Conservation (phyloP, 345 rosid species). For the Brassica incana region DNA sequence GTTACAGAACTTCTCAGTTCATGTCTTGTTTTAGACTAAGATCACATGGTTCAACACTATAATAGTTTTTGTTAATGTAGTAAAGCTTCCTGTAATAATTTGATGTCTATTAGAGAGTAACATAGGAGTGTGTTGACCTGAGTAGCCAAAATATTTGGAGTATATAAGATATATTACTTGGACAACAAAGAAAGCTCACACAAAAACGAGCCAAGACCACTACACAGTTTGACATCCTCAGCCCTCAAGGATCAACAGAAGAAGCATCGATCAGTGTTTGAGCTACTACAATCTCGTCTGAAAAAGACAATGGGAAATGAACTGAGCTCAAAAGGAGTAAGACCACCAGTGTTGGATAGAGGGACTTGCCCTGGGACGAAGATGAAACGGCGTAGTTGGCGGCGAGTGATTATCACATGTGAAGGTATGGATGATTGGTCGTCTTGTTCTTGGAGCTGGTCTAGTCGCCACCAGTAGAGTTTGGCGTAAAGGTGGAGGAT, state of each 20-base stretch:
- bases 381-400: slow-evolving; percentile 55
- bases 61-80: background rate
- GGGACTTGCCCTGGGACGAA: slow-evolving; percentile 62
- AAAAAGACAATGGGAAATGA: slow-evolving; percentile 63
- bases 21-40: background rate
- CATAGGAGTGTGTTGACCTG: background rate
- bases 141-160: background rate
- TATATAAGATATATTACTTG: slow-evolving; percentile 7
- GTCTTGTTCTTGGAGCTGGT: slow-evolving; percentile 42
- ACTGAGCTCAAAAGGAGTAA: slow-evolving; percentile 53
- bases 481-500: slow-evolving; percentile 85
- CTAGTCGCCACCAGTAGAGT: slow-evolving; percentile 77
- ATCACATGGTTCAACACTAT: background rate
- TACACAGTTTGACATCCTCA: slow-evolving; percentile 27
- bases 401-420: slow-evolving; percentile 36
- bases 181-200: slow-evolving; percentile 24
- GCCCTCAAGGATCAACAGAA: slow-evolving; percentile 51
- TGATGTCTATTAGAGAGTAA: background rate
- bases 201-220: slow-evolving; percentile 20
- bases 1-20: background rate
- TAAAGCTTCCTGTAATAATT: background rate
- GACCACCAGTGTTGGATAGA: slow-evolving; percentile 45
- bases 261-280: slow-evolving; percentile 46
- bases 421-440: slow-evolving; percentile 27
- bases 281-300: slow-evolving; percentile 41